Percentiles rank a stretch among this genome's conserved stretches.
Evolutionary conservation across 2,329 filamentous ascomycete species (phyloP).

Genomic region (Simplicillium aogashimaense): DNA sequence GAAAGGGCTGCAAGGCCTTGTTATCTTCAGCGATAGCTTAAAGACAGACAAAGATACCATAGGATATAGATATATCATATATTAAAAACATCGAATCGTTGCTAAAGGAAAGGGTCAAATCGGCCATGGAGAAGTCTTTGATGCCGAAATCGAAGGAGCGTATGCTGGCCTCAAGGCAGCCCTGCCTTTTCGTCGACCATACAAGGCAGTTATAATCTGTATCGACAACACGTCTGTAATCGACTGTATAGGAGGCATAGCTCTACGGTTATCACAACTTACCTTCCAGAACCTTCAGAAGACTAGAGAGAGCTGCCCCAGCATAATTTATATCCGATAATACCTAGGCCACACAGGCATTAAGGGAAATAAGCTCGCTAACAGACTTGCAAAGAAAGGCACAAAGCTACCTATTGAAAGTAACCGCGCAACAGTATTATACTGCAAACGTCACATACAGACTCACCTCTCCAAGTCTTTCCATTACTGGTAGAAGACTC

Average conservation of each 20-base stretch:
- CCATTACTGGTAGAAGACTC: slow-evolving; percentile 1
- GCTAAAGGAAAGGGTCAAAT: not conserved
- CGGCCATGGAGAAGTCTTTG: slow-evolving; percentile 3
- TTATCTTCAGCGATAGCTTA: not conserved
- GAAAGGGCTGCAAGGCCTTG: too few relatives aligned
- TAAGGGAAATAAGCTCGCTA: slow-evolving; percentile 3
- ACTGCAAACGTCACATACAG: slow-evolving; percentile 2
- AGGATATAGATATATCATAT: slow-evolving; percentile 1
- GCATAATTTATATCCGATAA: slow-evolving; percentile 1
- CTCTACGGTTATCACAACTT: slow-evolving; percentile 1
- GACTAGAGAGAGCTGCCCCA: not conserved
- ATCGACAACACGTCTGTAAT: slow-evolving; percentile 5
- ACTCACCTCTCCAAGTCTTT: not conserved
- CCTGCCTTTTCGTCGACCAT: not conserved
- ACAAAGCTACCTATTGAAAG: not conserved
- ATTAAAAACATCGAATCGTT: not conserved
- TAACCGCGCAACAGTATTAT: not conserved
- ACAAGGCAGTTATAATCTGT: slow-evolving; percentile 1
- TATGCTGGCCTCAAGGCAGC: not conserved
- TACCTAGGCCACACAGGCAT: slow-evolving; percentile 1
- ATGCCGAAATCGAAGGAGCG: slow-evolving; percentile 3
- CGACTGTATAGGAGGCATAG: slow-evolving; percentile 1
- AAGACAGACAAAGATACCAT: not conserved
- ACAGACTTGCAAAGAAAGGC: slow-evolving; percentile 4
- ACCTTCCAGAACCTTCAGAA: slow-evolving; percentile 1